Evolutionary conservation across 108 stramenopile species (phyloP).

Genomic region (Nitzschia sp.): DNA sequence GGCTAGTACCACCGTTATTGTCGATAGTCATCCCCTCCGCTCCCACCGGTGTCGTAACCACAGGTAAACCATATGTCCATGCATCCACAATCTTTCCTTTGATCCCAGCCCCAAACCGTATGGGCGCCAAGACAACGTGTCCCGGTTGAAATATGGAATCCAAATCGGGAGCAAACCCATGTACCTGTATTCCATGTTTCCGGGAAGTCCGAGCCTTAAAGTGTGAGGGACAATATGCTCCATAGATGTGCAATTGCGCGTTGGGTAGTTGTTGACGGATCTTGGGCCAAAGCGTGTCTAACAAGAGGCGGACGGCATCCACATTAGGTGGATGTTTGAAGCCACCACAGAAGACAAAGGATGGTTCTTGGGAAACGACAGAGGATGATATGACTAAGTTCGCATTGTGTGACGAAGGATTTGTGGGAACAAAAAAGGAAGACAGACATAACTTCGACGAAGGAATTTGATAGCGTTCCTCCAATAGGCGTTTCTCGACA

Average conservation of each 20-base stretch:
- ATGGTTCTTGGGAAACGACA: not conserved
- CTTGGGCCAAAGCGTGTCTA: constrained; percentile 59
- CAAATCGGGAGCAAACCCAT: constrained; percentile 53
- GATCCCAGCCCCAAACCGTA: constrained; percentile 83
- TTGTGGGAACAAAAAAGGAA: constrained; percentile 48
- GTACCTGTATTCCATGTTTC: constrained; percentile 51
- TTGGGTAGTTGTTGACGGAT: constrained; percentile 47
- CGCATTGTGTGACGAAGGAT: not conserved
- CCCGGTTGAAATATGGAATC: constrained; percentile 24
- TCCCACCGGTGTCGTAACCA: constrained; percentile 74
- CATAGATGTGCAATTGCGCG: constrained; percentile 57
- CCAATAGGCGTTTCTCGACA: constrained; percentile 45
- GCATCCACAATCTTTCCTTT: constrained; percentile 86
- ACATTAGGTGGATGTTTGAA: constrained; percentile 76
- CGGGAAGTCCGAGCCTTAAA: constrained; percentile 30
- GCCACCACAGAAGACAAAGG: constrained; percentile 54
- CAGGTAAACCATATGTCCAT: constrained; percentile 73
- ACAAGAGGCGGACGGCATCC: constrained; percentile 59
- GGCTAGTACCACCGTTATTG: not conserved
- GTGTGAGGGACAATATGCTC: constrained; percentile 57
- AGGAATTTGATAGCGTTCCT: constrained; percentile 34
- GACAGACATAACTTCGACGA: constrained; percentile 48
- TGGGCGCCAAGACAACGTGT: constrained; percentile 68
- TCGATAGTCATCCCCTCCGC: constrained; percentile 58
- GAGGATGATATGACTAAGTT: too few relatives aligned